Conservation (phyloP, 2,329 filamentous ascomycete species). For the Xylariales sp. region DNA sequence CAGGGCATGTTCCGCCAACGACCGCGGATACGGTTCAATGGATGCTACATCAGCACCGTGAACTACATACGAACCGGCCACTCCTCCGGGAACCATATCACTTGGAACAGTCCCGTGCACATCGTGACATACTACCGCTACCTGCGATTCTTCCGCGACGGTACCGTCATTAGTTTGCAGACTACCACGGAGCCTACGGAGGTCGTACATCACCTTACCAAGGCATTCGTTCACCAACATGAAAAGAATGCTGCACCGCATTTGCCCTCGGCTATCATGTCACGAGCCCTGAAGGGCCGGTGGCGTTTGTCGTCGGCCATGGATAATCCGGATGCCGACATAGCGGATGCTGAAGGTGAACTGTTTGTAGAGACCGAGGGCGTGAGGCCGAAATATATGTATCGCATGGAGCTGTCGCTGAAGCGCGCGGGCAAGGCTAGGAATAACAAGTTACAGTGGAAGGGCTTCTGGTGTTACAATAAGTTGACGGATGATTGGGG, state of each 20-base stretch:
- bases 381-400: constrained; percentile 71
- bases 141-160: constrained; percentile 89
- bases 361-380: constrained; percentile 85
- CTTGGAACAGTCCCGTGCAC: constrained; percentile 80
- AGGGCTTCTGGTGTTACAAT: constrained; percentile 89
- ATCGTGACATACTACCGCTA: constrained; percentile 99
- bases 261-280: constrained; percentile 55
- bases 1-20: constrained; percentile 72
- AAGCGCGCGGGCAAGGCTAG: constrained; percentile 59
- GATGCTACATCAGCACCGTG: constrained; percentile 92
- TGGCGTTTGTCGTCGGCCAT: constrained; percentile 40
- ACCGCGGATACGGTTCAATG: constrained; percentile 88
- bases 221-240: constrained; percentile 57
- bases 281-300: constrained; percentile 57
- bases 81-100: constrained; percentile 61
- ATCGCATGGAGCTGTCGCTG: constrained; percentile 73
- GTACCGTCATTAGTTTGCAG: constrained; percentile 73
- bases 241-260: constrained; percentile 31
- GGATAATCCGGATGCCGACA: constrained; percentile 21
- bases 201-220: constrained; percentile 78
- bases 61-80: constrained; percentile 88
- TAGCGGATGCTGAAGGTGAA: constrained; percentile 55
- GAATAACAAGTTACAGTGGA: constrained; percentile 88
- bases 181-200: constrained; percentile 79
- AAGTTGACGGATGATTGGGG: constrained; percentile 84